Conservation (phyloP, 2,329 filamentous ascomycete species). For the Paecilomyces dactylethromorphus region DNA sequence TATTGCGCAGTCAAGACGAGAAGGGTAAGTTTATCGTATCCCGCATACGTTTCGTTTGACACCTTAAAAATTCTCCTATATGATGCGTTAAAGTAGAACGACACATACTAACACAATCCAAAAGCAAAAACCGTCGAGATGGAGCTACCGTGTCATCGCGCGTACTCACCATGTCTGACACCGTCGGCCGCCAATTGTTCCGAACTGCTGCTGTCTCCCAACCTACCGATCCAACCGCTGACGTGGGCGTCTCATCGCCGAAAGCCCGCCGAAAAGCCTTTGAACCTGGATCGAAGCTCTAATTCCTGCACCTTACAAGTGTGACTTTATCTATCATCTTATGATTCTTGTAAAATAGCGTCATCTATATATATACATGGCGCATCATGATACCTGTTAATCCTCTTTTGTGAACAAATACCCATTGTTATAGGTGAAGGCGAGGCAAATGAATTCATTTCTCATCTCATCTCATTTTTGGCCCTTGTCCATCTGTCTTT, state of each 20-base stretch:
- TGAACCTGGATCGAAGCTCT: conserved; percentile 26
- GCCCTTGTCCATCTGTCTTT: neutral
- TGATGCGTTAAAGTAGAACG: neutral
- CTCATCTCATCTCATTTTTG: neutral
- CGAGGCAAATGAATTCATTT: neutral
- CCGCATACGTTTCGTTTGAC: neutral
- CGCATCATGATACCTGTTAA: neutral
- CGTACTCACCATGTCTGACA: conserved; percentile 70
- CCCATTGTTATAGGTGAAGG: neutral
- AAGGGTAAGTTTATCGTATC: conserved; percentile 50
- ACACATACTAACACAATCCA: neutral
- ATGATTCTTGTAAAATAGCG: neutral
- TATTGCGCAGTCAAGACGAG: conserved; percentile 73
- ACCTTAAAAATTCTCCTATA: neutral
- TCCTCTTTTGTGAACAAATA: neutral
- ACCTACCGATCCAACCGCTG: conserved; percentile 16
- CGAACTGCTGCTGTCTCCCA: conserved; percentile 21
- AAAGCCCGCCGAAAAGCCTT: conserved; percentile 31
- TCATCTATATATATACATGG: neutral
- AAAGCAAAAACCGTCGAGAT: conserved; percentile 81
- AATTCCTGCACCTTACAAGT: neutral
- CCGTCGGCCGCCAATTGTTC: conserved; percentile 65
- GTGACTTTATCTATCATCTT: neutral
- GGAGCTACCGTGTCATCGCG: conserved; percentile 79
- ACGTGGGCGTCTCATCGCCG: conserved; percentile 26